Evolutionary conservation across 1,284 basidiomycete genomes (phyloP).

Genomic region (Fomitopsis palustris): DNA sequence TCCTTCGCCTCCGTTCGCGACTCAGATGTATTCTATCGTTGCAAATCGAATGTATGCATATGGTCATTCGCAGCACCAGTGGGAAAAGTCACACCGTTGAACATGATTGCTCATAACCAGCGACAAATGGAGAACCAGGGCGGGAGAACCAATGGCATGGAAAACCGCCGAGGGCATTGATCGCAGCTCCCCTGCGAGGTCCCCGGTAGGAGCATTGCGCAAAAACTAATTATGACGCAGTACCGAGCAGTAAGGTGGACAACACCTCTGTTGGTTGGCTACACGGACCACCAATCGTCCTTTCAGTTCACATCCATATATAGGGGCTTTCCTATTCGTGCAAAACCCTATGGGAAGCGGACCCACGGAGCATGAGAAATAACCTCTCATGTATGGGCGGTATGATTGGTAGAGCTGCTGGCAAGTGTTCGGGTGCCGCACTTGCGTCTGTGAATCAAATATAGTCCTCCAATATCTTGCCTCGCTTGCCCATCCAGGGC

Average conservation of each 20-base stretch:
- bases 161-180: neutral
- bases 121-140: neutral
- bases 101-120: neutral
- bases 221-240: neutral
- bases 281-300: neutral
- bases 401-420: neutral
- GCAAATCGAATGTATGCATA: neutral
- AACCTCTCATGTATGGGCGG: neutral
- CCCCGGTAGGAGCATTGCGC: neutral
- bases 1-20: neutral
- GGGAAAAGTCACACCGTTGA: neutral
- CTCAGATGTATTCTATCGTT: neutral
- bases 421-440: neutral
- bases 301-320: neutral
- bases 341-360: neutral
- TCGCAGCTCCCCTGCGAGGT: neutral
- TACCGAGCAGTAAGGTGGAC: neutral
- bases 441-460: slow-evolving; percentile 7
- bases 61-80: slow-evolving; percentile 1
- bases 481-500: slow-evolving; percentile 79
- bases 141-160: neutral
- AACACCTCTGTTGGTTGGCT: neutral
- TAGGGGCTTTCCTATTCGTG: neutral
- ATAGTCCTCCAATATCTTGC: slow-evolving; percentile 58
- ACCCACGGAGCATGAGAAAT: slow-evolving; percentile 6